Percentiles rank a stretch among this genome's conserved stretches.
Conservation (phyloP, 495 filamentous ascomycete species). For the Aspergillus sclerotioniger region DNA sequence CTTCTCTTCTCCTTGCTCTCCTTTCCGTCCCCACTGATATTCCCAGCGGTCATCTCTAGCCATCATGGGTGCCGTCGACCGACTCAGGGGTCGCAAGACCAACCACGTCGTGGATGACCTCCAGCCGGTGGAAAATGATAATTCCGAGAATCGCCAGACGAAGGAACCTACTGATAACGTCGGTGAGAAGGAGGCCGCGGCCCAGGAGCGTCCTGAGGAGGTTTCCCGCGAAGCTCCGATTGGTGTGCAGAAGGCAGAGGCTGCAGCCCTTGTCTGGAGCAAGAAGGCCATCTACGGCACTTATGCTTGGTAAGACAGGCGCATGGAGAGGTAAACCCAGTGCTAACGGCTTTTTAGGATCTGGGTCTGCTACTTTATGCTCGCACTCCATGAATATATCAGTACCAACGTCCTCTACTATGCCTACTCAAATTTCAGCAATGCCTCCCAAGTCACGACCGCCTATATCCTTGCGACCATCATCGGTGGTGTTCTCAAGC, state of each 20-base stretch:
- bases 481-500: constrained; percentile 63
- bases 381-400: constrained; percentile 39
- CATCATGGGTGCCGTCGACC: constrained; percentile 4
- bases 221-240: constrained; percentile 31
- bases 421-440: constrained; percentile 32
- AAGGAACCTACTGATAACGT: constrained; percentile 10
- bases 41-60: neutral
- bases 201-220: constrained; percentile 25
- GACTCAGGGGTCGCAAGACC: constrained; percentile 5
- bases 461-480: constrained; percentile 43
- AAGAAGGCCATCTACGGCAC: constrained; percentile 34
- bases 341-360: constrained; percentile 27
- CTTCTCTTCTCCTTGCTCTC: neutral
- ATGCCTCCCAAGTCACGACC: constrained; percentile 35
- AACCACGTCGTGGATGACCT: constrained; percentile 4
- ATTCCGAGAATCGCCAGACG: neutral
- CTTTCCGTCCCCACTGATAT: neutral
- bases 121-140: neutral
- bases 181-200: constrained; percentile 33
- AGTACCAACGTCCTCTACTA: constrained; percentile 28
- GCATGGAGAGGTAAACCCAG: neutral
- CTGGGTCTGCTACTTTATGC: constrained; percentile 44
- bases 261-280: constrained; percentile 37
- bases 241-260: constrained; percentile 45
- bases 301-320: constrained; percentile 36